Percentiles rank a stretch among this genome's conserved stretches.
Evolutionary conservation across 2,329 filamentous ascomycete genomes (phyloP).

Genomic region (Ceratocystis huliohia): DNA sequence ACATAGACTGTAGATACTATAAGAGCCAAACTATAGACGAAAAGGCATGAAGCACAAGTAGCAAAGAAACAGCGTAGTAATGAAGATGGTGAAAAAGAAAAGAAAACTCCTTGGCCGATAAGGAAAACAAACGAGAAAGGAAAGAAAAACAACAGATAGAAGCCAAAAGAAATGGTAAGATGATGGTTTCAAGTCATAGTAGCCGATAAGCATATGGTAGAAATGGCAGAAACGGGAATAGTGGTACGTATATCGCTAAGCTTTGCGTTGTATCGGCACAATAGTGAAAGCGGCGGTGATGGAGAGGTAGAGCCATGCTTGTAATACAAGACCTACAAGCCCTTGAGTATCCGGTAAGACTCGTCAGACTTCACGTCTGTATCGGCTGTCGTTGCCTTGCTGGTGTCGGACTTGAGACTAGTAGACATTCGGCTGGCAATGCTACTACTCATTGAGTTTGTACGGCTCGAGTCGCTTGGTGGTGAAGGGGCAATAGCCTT

Average conservation of each 20-base stretch:
- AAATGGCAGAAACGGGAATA: neutral
- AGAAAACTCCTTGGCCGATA: conserved; percentile 11
- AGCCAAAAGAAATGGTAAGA: neutral
- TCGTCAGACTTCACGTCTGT: conserved; percentile 14
- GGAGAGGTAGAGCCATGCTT: too few relatives aligned
- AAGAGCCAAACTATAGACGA: neutral
- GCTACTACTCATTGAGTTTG: conserved; percentile 39
- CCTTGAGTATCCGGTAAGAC: conserved; percentile 18
- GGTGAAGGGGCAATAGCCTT: conserved; percentile 41
- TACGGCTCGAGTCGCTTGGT: conserved; percentile 35
- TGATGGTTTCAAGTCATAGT: neutral
- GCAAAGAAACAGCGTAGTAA: neutral
- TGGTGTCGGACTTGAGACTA: conserved; percentile 16
- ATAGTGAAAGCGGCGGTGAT: neutral
- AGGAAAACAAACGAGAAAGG: neutral
- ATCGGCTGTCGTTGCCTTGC: conserved; percentile 17
- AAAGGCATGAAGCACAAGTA: neutral
- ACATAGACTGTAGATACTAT: neutral
- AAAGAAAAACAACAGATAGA: neutral
- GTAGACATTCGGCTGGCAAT: conserved; percentile 16
- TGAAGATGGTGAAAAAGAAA: neutral
- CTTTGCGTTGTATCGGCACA: conserved; percentile 2
- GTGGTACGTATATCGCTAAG: neutral
- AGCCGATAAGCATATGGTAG: neutral
- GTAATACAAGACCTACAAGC: conserved; percentile 9